These are phyloP conservation scores for Hagleromyces aurorensis DNA, from an alignment of 805 yeast genomes.

Conservation along the genomic window DNA sequence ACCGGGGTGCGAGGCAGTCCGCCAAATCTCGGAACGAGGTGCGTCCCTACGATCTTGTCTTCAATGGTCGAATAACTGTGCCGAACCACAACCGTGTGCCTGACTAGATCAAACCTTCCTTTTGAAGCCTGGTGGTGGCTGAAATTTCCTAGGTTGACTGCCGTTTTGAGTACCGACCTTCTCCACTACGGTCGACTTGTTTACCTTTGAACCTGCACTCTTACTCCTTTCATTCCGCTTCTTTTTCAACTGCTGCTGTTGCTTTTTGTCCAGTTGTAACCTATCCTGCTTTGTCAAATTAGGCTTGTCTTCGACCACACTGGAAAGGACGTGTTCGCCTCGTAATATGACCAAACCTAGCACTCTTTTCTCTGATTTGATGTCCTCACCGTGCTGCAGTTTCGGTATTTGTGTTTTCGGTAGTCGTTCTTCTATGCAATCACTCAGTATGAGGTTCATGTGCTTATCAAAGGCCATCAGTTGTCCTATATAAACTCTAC, in stretches of 20 bases:
- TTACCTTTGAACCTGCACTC: slow-evolving; percentile 2
- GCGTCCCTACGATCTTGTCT: no score
- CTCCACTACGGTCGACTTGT: no score
- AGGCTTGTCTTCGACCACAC: slow-evolving; percentile 53
- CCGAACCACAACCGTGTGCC: no score
- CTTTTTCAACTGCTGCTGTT: slow-evolving; percentile 29
- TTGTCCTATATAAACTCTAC: slow-evolving; percentile 69
- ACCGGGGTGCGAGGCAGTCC: no score
- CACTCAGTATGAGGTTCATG: slow-evolving; percentile 78
- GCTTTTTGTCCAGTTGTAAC: slow-evolving; percentile 27
- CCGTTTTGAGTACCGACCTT: no score
- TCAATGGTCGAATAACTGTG: no score
- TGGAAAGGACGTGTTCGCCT: slow-evolving; percentile 78
- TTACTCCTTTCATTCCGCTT: slow-evolving; percentile 25
- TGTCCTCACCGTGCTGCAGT: slow-evolving; percentile 28
- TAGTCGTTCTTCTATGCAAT: slow-evolving; percentile 74
- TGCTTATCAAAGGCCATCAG: slow-evolving; percentile 83
- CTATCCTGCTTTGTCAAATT: slow-evolving; percentile 36
- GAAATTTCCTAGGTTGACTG: slow-evolving; percentile 33
- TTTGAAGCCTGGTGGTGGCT: slow-evolving; percentile 42
- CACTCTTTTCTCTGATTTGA: slow-evolving; percentile 60
- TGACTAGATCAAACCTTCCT: slow-evolving; percentile 6
- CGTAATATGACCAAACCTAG: slow-evolving; percentile 78
- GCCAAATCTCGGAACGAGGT: no score
- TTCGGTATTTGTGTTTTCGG: slow-evolving; percentile 47